These are phyloP conservation scores for Hymenoscyphus fructigenus DNA, from an alignment of 2,329 filamentous ascomycete species.

Conservation along the genomic window DNA sequence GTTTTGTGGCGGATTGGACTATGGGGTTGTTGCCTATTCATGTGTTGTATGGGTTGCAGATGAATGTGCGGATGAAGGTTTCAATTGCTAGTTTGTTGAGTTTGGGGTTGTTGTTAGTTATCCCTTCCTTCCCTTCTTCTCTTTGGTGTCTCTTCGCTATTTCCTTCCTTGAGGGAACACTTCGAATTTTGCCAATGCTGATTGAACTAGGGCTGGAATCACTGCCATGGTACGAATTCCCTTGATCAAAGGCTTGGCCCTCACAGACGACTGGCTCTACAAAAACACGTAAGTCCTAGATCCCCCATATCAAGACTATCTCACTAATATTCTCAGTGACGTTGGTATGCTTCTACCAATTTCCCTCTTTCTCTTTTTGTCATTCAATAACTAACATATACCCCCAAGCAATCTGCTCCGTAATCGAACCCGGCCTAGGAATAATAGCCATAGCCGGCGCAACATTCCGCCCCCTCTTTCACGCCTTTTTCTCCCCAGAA, in stretches of 20 bases:
- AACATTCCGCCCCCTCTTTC: slow-evolving; percentile 46
- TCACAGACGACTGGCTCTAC: slow-evolving; percentile 29
- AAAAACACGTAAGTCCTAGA: slow-evolving; percentile 20
- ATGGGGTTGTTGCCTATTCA: slow-evolving; percentile 53
- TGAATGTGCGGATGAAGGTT: slow-evolving; percentile 51
- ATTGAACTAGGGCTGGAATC: slow-evolving; percentile 24
- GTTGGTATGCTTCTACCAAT: slow-evolving; percentile 23
- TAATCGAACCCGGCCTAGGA: slow-evolving; percentile 47
- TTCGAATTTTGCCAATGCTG: no score
- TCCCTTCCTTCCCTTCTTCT: not conserved
- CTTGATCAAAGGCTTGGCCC: slow-evolving; percentile 23
- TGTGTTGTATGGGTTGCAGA: slow-evolving; percentile 55
- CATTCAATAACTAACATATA: not conserved
- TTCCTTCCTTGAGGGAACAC: no score
- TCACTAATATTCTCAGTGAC: slow-evolving; percentile 19
- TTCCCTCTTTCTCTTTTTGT: not conserved
- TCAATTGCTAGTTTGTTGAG: slow-evolving; percentile 53
- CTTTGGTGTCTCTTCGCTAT: no score
- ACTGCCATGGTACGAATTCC: slow-evolving; percentile 30
- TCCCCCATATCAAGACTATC: not conserved
- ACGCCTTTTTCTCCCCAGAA: slow-evolving; percentile 22
- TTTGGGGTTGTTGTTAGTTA: slow-evolving; percentile 51
- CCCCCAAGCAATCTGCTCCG: slow-evolving; percentile 46
- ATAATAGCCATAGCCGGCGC: slow-evolving; percentile 49
- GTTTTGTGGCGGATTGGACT: slow-evolving; percentile 50